These are phyloP conservation scores for Ceratocystis papillata DNA, from an alignment of 2,329 filamentous ascomycete genomes.

Conservation along the genomic window DNA sequence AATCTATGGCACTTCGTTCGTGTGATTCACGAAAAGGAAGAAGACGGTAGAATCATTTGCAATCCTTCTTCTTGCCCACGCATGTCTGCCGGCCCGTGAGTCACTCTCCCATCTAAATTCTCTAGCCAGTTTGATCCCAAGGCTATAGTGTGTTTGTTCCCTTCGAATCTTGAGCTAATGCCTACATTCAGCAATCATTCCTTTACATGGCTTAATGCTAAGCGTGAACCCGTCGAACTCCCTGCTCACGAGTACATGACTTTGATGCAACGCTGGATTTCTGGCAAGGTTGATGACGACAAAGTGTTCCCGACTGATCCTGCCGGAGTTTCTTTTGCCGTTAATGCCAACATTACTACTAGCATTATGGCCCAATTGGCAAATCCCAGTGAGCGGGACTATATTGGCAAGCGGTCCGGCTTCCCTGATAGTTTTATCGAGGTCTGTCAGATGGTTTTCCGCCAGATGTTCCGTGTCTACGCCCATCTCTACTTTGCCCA, in stretches of 20 bases:
- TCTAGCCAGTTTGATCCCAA: too few species aligned
- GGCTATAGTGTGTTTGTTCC: too few species aligned
- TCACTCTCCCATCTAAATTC: slow-evolving; percentile 28
- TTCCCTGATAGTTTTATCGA: slow-evolving; percentile 84
- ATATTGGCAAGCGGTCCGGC: slow-evolving; percentile 84
- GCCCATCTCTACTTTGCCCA: slow-evolving; percentile 97
- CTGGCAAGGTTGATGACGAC: slow-evolving; percentile 84
- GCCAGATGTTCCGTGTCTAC: slow-evolving; percentile 98
- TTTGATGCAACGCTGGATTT: slow-evolving; percentile 93
- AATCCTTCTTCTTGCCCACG: slow-evolving; percentile 74
- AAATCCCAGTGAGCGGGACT: slow-evolving; percentile 53
- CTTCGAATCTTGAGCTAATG: not conserved
- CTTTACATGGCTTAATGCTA: slow-evolving; percentile 90
- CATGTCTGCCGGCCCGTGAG: slow-evolving; percentile 90
- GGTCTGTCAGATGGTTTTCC: slow-evolving; percentile 87
- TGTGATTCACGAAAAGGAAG: slow-evolving; percentile 76
- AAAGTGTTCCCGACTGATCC: slow-evolving; percentile 84
- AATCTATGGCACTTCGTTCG: slow-evolving; percentile 82
- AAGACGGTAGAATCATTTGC: slow-evolving; percentile 67
- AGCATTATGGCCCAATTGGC: slow-evolving; percentile 53
- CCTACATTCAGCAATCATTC: slow-evolving; percentile 58
- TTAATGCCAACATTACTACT: slow-evolving; percentile 48
- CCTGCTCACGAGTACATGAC: slow-evolving; percentile 90
- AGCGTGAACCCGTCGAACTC: slow-evolving; percentile 79
- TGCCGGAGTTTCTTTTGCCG: slow-evolving; percentile 54